Percentiles rank a stretch among this genome's conserved stretches.
Evolutionary conservation across 257 asterid species (phyloP).

Genomic region (Schizonepeta tenuifolia): DNA sequence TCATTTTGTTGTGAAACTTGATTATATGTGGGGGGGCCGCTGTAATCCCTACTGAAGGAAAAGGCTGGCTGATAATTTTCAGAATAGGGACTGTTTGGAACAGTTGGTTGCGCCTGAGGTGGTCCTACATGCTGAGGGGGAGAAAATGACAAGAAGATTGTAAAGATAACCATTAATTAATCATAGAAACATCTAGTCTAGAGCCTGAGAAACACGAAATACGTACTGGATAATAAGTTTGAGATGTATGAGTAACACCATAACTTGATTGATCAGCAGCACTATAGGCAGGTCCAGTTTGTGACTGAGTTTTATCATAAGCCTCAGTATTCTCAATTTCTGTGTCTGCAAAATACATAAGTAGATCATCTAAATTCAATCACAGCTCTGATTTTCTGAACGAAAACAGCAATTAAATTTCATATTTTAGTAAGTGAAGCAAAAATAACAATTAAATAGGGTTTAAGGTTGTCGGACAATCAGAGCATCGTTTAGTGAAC

Average conservation of each 20-base stretch:
- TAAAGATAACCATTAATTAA: slow-evolving; percentile 14
- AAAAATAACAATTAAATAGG: background rate
- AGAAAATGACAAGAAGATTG: slow-evolving; percentile 17
- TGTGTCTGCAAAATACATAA: slow-evolving; percentile 52
- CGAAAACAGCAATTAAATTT: background rate
- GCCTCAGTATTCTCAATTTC: slow-evolving; percentile 46
- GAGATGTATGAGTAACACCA: slow-evolving; percentile 55
- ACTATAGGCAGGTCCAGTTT: slow-evolving; percentile 51
- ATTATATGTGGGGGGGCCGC: slow-evolving; percentile 56
- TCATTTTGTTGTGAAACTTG: slow-evolving; percentile 51
- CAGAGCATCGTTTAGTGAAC: too few species aligned
- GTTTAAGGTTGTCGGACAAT: background rate
- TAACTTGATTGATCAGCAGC: slow-evolving; percentile 54
- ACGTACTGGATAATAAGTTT: slow-evolving; percentile 63
- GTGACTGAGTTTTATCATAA: slow-evolving; percentile 50
- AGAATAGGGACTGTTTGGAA: slow-evolving; percentile 59
- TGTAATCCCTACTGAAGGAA: slow-evolving; percentile 49
- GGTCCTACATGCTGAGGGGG: slow-evolving; percentile 54
- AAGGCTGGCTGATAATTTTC: slow-evolving; percentile 64
- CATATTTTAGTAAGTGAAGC: background rate
- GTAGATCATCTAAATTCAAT: background rate
- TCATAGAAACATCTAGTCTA: slow-evolving; percentile 21
- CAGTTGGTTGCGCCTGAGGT: slow-evolving; percentile 52
- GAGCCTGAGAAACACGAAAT: slow-evolving; percentile 21
- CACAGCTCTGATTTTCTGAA: background rate